Base-by-base conservation (phyloP, 2,329 filamentous ascomycete species). In the Aspergillus melleus region DNA sequence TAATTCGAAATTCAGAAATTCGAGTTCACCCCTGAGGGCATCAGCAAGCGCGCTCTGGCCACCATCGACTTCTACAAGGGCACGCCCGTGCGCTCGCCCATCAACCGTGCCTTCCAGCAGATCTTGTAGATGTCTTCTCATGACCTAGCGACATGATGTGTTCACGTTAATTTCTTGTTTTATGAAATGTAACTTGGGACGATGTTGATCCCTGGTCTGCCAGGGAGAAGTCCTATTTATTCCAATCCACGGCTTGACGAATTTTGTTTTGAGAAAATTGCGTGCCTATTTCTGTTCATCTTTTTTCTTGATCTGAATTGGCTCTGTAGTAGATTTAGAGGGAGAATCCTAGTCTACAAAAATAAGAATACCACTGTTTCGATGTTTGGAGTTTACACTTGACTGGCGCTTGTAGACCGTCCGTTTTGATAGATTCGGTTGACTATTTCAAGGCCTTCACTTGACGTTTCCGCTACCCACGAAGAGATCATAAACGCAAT, bases 31-130 rank as follows among this genome's bases (percentile, higher is more conserved):
- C 91, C 95, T 56, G 94, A 96, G 81, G 95, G 95, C 68, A 90
- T 99, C 77, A 84, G 91, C 82, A 97, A 98, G 90, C 92, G 95
- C 72, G 95, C 94, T 62, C 79, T 92, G 65, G 89, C 90, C 70
- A 99, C 95, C 66, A 83, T 98, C 73, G 88, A 98, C 77, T 99
- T 97, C 88, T 99, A 92, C 90, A 98, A 97, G 90, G 90, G 89
- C 68, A 87, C 90, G 77, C 93, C 94, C 82, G 85, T 97, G 74
- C 92, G 95, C 79, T 97, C 93, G 57, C 94, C 95, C 67, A 79
- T 99, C 81, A 96, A 98, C 88, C 91, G 92, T 77, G 95, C 95
- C 73, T 99, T 99, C 88, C 86, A 95, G 84, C 93, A 99, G 84
- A 85, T 98, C 72, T 91, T 96, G 80, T 98, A 95, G 84, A 69